Conservation (phyloP, 495 filamentous ascomycete species). For the Penicillium robsamsonii region DNA sequence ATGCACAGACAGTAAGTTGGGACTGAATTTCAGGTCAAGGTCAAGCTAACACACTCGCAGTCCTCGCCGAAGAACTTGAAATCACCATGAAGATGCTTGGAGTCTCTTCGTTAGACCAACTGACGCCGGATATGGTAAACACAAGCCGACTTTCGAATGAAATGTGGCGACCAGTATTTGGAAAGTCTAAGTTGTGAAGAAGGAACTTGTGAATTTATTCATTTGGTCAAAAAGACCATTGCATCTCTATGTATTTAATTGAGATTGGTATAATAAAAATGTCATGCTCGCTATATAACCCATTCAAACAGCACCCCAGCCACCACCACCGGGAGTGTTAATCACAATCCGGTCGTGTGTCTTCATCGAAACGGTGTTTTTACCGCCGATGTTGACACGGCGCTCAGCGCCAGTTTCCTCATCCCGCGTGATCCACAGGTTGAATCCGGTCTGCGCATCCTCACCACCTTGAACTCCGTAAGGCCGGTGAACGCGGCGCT, state of each 20-base stretch:
- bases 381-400: conserved; percentile 81
- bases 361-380: conserved; percentile 88
- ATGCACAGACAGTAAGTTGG: conserved; percentile 20
- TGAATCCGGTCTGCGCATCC: conserved; percentile 74
- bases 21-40: not conserved
- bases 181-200: conserved; percentile 11
- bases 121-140: conserved; percentile 24
- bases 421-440: conserved; percentile 77
- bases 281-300: conserved; percentile 2
- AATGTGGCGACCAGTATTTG: conserved; percentile 23
- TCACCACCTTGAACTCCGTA: conserved; percentile 90
- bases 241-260: conserved; percentile 1
- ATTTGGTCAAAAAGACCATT: not conserved
- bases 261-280: conserved; percentile 3
- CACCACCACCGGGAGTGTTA: conserved; percentile 55
- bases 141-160: conserved; percentile 21
- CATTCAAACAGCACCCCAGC: conserved; percentile 38
- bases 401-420: conserved; percentile 56
- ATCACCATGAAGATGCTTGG: conserved; percentile 27
- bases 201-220: not conserved
- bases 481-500: conserved; percentile 80
- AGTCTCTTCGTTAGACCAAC: conserved; percentile 19
- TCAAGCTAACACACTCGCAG: conserved; percentile 6
- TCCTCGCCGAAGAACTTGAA: conserved; percentile 23
- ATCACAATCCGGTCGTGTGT: conserved; percentile 83